Evolutionary conservation across 163 green algal genomes (phyloP).

Genomic region (Volvox carteri): DNA sequence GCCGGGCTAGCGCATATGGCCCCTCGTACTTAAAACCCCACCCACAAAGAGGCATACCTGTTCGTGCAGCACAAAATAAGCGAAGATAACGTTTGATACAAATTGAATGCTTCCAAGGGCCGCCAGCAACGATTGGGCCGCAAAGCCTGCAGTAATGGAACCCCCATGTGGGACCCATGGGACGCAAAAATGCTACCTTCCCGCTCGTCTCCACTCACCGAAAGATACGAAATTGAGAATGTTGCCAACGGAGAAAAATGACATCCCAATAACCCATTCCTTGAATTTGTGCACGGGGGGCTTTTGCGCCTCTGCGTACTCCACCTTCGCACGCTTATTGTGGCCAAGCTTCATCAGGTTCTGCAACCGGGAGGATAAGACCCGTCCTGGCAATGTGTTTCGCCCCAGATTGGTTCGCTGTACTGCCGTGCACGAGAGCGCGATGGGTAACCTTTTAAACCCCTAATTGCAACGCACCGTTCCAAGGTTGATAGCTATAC

Average conservation of each 20-base stretch:
- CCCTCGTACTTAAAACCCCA: too few relatives aligned
- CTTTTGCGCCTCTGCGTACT: constrained; percentile 60
- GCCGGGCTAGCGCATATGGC: too few relatives aligned
- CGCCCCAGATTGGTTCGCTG: too few relatives aligned
- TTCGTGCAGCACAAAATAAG: constrained; percentile 86
- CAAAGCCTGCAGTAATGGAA: constrained; percentile 77
- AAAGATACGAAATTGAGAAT: constrained; percentile 89
- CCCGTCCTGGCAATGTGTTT: too few relatives aligned
- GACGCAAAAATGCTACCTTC: neutral
- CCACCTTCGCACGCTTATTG: constrained; percentile 74
- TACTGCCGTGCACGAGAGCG: too few relatives aligned
- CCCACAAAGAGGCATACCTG: constrained; percentile 48
- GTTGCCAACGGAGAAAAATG: constrained; percentile 87
- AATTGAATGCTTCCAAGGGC: constrained; percentile 92
- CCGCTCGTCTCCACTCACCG: constrained; percentile 54
- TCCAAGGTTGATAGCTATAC: constrained; percentile 88
- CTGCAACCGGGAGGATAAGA: too few relatives aligned
- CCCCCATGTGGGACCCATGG: neutral
- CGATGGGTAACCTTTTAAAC: too few relatives aligned
- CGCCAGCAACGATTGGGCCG: constrained; percentile 90
- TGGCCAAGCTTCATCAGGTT: constrained; percentile 91
- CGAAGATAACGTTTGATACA: constrained; percentile 92
- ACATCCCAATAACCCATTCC: constrained; percentile 85
- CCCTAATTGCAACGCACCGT: constrained; percentile 69
- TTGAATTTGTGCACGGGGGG: constrained; percentile 67